These are phyloP conservation scores for Eimeria brunetti DNA, from an alignment of 169 alveolate species.

Conservation along the genomic window DNA sequence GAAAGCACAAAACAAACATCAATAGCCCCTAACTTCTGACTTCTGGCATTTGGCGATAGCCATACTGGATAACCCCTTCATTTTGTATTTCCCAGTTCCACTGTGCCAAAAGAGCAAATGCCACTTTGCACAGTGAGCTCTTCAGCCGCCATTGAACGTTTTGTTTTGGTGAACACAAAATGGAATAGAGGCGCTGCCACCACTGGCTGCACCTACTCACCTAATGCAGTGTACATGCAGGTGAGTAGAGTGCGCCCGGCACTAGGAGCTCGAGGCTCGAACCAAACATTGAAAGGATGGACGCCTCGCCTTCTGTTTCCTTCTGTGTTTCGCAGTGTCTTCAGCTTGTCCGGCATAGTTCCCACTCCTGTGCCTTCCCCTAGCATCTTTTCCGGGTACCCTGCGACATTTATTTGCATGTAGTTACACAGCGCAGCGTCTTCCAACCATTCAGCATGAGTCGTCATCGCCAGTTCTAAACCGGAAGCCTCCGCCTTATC, in stretches of 20 bases:
- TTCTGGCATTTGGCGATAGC: too few relatives aligned
- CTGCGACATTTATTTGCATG: slow-evolving; percentile 3
- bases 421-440: slow-evolving; percentile 24
- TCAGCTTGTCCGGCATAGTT: background rate
- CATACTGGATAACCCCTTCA: background rate
- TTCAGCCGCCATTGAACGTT: background rate
- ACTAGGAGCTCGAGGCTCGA: slow-evolving; percentile 65
- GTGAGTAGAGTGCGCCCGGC: slow-evolving; percentile 69
- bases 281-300: slow-evolving; percentile 40
- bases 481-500: background rate
- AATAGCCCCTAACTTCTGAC: background rate
- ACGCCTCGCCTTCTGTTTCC: slow-evolving; percentile 4
- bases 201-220: slow-evolving; percentile 6
- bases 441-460: slow-evolving; percentile 15
- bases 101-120: background rate
- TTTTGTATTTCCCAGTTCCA: background rate
- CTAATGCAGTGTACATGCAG: slow-evolving; percentile 73
- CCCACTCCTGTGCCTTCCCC: background rate
- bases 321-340: background rate
- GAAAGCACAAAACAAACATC: background rate
- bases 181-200: background rate
- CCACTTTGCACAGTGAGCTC: background rate
- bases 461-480: slow-evolving; percentile 27
- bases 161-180: background rate
- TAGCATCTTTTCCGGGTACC: background rate